Evolutionary conservation across 345 rosid genomes (phyloP), one percentile per base, ranked within the genome.

Genomic region (Eucalyptus regnans): DNA sequence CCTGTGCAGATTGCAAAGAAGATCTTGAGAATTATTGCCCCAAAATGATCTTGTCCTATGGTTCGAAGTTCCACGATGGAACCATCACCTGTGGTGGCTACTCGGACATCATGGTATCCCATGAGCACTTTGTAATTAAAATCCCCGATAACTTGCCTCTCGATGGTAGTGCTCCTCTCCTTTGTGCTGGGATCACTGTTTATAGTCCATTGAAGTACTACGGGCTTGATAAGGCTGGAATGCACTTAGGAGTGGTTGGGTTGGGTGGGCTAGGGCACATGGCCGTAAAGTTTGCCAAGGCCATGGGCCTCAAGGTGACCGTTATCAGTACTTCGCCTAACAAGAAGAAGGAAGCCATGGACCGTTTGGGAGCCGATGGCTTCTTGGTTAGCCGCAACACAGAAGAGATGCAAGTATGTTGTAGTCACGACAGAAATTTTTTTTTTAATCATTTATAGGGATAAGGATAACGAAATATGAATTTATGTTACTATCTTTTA

Each of bases 181-280:
- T 96, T 4, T 96, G 98, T 79, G 96, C 95, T 16, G 98, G 97
- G n/a, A 94, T 95, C 88, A 95, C 96, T 2, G 95, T 96, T 41
- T 95, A 95, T 31, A 95, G 96, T 89, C 95, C 98, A 0, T 90
- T 96, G 93, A 94, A 86, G 86, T 92, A 94, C 44, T 95, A 85
- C 29, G 94, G 93, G 12, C 87, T 94, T 6, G 93, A 89, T 3
- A 89, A 91, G 80, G 88, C 90, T 3, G 94, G 94, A 5, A 54
- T 86, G 88, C 94, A 92, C 48, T 29, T 93, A 1, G 94, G 94
- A 7, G 88, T 93, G 33, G 95, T 92, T n/a, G 94, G 95, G 25
- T 90, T 94, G 6, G 96, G 96, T 60, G 96, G 96, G 11, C 90
- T 93, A 1, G 95, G 96, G 31, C 96, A 94, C 66, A 88, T 94